Evolutionary conservation across 805 yeast species (phyloP).

Genomic region (Lachancea cidri): DNA sequence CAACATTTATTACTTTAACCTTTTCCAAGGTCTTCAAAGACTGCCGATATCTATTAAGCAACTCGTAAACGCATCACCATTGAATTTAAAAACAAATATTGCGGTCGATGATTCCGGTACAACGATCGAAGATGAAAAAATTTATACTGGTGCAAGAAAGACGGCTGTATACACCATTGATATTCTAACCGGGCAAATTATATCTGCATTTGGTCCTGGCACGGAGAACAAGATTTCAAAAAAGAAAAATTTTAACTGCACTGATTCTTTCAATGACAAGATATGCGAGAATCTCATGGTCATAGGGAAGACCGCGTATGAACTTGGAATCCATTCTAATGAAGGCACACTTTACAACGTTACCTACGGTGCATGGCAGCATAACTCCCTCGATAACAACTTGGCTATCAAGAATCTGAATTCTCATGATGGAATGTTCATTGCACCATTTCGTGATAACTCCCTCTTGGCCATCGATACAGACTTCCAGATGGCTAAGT

Average conservation of each 20-base stretch:
- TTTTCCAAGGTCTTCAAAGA: conserved; percentile 66
- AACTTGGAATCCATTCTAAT: conserved; percentile 69
- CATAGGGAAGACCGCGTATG: conserved; percentile 69
- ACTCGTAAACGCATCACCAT: conserved; percentile 78
- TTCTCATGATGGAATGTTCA: conserved; percentile 67
- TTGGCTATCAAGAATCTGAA: conserved; percentile 44
- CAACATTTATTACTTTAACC: conserved; percentile 70
- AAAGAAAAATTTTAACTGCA: conserved; percentile 12
- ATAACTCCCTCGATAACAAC: conserved; percentile 70
- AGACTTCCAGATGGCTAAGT: conserved; percentile 62
- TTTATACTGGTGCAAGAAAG: conserved; percentile 79
- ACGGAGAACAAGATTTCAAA: conserved; percentile 28
- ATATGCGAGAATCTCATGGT: conserved; percentile 40
- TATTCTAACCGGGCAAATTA: conserved; percentile 65
- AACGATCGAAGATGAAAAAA: conserved; percentile 54
- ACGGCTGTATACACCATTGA: conserved; percentile 74
- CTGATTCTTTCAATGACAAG: conserved; percentile 9
- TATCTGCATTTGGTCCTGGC: conserved; percentile 62
- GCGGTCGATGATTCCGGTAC: conserved; percentile 42
- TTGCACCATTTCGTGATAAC: conserved; percentile 80
- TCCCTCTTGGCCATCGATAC: conserved; percentile 72
- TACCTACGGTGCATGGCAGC: conserved; percentile 85
- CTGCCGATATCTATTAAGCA: conserved; percentile 77
- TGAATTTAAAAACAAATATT: conserved; percentile 47
- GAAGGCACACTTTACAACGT: conserved; percentile 76